Conservation (phyloP, 1,139 yeast genomes). For the Hansenula lynferdii region DNA sequence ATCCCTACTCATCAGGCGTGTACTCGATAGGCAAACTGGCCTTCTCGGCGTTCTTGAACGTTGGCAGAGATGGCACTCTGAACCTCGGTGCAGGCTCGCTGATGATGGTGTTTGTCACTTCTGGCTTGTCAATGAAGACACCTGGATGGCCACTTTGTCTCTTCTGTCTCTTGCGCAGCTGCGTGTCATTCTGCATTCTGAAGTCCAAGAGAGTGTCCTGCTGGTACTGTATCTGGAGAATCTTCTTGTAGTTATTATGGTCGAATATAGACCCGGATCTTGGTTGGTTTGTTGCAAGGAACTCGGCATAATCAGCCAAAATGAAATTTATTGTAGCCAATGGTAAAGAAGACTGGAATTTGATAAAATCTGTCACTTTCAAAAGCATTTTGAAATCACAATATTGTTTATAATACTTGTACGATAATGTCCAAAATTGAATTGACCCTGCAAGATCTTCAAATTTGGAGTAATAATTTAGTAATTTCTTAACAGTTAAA, state of each 20-base stretch:
- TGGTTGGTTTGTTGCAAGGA: slow-evolving; percentile 23
- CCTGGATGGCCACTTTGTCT: slow-evolving; percentile 63
- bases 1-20: slow-evolving; percentile 10
- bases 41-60: slow-evolving; percentile 59
- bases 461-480: slow-evolving; percentile 36
- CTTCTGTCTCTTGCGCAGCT: slow-evolving; percentile 29
- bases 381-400: slow-evolving; percentile 40
- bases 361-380: slow-evolving; percentile 39
- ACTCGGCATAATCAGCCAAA: slow-evolving; percentile 30
- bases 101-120: slow-evolving; percentile 42
- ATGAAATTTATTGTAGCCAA: slow-evolving; percentile 40
- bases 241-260: slow-evolving; percentile 15
- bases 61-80: slow-evolving; percentile 43
- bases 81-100: slow-evolving; percentile 22
- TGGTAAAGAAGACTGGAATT: slow-evolving; percentile 42
- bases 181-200: slow-evolving; percentile 12
- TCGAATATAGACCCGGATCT: slow-evolving; percentile 8
- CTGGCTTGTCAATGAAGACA: slow-evolving; percentile 49
- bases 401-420: slow-evolving; percentile 44
- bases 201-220: slow-evolving; percentile 23
- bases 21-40: slow-evolving; percentile 33
- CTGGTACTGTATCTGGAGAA: slow-evolving; percentile 23
- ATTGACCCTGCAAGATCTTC: slow-evolving; percentile 34
- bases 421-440: slow-evolving; percentile 52
- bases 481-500: slow-evolving; percentile 36